Conservation (phyloP, 164 flowering plant genomes). For the Houttuynia cordata region DNA sequence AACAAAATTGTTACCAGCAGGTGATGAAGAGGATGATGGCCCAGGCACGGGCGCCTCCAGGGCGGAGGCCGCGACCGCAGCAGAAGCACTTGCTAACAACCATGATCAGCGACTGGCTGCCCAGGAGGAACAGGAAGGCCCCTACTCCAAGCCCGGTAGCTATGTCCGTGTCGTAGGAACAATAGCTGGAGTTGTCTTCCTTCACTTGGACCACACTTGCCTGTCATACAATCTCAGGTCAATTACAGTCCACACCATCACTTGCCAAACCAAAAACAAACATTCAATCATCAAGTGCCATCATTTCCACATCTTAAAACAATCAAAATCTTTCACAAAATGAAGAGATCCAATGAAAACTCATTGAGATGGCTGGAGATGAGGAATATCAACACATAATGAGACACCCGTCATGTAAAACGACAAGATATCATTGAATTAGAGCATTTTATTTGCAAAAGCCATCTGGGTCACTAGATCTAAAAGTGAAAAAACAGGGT, state of each 20-base stretch:
- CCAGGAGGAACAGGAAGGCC: constrained; percentile 63
- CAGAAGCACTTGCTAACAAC: constrained; percentile 81
- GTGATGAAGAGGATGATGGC: constrained; percentile 66
- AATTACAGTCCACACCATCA: not conserved
- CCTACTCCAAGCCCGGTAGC: constrained; percentile 78
- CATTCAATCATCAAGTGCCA: not conserved
- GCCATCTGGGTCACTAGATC: not conserved
- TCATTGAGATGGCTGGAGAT: not conserved
- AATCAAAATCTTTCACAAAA: too few species aligned
- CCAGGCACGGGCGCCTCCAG: constrained; percentile 82
- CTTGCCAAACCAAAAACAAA: not conserved
- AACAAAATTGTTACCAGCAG: constrained; percentile 53
- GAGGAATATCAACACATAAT: not conserved
- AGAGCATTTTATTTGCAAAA: not conserved
- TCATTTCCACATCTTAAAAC: not conserved
- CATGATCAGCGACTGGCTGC: constrained; percentile 59
- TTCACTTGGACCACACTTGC: constrained; percentile 28
- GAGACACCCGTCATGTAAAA: too few species aligned
- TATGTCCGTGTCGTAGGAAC: constrained; percentile 80
- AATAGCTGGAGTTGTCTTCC: constrained; percentile 34
- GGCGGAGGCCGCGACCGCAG: constrained; percentile 71
- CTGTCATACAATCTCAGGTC: constrained; percentile 25
- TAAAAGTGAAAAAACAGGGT: not conserved
- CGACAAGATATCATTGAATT: too few species aligned
- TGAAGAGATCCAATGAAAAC: not conserved